Conservation (phyloP, 257 asterid genomes). For the Solanum rostratum region DNA sequence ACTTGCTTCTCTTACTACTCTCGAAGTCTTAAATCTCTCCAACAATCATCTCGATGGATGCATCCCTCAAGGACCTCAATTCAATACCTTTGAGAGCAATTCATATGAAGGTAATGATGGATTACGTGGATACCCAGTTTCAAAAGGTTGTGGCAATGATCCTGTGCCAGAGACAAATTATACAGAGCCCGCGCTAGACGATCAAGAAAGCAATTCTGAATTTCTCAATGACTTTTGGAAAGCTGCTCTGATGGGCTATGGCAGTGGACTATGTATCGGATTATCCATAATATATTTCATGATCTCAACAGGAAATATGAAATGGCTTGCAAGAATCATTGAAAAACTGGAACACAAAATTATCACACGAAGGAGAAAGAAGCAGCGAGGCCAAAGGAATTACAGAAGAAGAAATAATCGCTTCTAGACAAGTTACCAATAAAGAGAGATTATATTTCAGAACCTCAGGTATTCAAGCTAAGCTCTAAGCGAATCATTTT, state of each 20-base stretch:
- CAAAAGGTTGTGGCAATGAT: not conserved
- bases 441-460: not conserved
- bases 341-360: not conserved
- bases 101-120: not conserved
- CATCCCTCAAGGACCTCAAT: not conserved
- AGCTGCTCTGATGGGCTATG: not conserved
- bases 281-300: not conserved
- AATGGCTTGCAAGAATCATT: not conserved
- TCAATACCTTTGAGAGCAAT: accelerated
- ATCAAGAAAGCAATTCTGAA: not conserved
- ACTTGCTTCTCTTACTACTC: not conserved
- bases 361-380: not conserved
- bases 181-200: accelerated
- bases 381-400: not conserved
- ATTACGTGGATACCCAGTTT: not conserved
- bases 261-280: not conserved
- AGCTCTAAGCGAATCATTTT: not conserved
- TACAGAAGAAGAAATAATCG: not conserved
- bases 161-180: not conserved
- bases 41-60: not conserved
- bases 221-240: not conserved
- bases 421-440: not conserved
- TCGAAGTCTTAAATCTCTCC: not conserved
- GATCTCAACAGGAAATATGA: not conserved
- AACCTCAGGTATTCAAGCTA: not conserved